Conservation (phyloP, 441 rosid genomes). For the Corymbia calophylla region DNA sequence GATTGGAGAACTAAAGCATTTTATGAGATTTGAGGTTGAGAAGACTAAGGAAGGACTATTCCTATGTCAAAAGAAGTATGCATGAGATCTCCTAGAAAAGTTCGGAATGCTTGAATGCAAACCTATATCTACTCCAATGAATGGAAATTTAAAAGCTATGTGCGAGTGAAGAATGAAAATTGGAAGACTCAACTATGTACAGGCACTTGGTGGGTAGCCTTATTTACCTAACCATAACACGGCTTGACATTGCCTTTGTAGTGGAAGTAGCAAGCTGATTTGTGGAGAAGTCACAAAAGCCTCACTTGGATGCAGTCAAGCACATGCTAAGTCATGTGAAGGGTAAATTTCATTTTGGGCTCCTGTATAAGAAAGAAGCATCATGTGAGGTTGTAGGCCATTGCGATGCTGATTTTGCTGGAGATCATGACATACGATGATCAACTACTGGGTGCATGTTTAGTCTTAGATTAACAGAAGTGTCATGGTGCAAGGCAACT, state of each 20-base stretch:
- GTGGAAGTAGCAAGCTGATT: no score
- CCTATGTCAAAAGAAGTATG: no score
- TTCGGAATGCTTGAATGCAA: no score
- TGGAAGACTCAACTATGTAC: background rate
- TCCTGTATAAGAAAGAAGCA: background rate
- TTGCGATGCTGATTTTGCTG: background rate
- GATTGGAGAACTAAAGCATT: no score
- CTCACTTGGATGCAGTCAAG: background rate
- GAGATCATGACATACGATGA: background rate
- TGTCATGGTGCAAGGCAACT: background rate
- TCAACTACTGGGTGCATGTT: background rate
- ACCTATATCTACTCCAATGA: no score
- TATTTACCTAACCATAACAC: background rate
- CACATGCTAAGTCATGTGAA: background rate
- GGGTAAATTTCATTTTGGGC: background rate
- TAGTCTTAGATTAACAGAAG: background rate
- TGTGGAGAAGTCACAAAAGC: background rate
- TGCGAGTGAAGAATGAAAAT: background rate
- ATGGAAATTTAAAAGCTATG: no score
- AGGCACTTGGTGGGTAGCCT: background rate
- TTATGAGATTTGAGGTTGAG: no score
- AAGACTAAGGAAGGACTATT: no score
- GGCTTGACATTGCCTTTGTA: background rate
- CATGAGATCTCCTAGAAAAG: no score
- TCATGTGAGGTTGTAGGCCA: background rate